A percentile compares a stretch with the other conserved stretches of the same genome.
Conservation (phyloP, 768 basidiomycete species). For the Tulasnella sp. region DNA sequence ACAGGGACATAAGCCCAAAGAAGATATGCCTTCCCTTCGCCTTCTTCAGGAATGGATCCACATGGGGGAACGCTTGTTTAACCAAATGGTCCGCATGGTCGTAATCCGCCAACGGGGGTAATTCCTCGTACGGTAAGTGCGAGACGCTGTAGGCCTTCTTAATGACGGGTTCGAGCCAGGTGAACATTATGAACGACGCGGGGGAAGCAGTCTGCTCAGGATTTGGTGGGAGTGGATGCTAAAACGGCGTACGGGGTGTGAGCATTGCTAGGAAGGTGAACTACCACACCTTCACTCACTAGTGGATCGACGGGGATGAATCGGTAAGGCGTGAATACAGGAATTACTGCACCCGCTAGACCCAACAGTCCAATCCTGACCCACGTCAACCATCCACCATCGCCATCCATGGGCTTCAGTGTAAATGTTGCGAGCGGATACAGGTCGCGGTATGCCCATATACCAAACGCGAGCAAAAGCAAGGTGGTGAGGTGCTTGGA, state of each 20-base stretch:
- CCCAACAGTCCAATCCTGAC: conserved; percentile 37
- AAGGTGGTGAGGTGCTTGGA: conserved; percentile 39
- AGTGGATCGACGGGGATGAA: conserved; percentile 48
- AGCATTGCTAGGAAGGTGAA: neutral
- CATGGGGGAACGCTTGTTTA: conserved; percentile 22
- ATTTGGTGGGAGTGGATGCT: conserved; percentile 30
- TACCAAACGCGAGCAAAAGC: conserved; percentile 35
- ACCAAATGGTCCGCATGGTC: conserved; percentile 26
- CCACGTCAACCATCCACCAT: conserved; percentile 43
- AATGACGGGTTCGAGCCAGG: conserved; percentile 45
- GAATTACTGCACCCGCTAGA: conserved; percentile 37
- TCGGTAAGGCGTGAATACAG: conserved; percentile 41
- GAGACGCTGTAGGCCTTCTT: conserved; percentile 33
- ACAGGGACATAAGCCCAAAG: conserved; percentile 22
- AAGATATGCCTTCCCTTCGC: conserved; percentile 25
- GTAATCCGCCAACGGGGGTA: conserved; percentile 40
- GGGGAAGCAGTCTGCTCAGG: conserved; percentile 42
- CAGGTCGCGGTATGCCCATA: conserved; percentile 35
- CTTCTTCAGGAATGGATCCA: conserved; percentile 26
- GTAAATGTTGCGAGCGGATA: conserved; percentile 47
- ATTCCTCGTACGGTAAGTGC: conserved; percentile 33
- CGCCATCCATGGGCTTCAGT: conserved; percentile 37
- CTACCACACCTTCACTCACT: conserved; percentile 23
- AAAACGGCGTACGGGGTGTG: conserved; percentile 9
- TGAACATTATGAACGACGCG: conserved; percentile 34